Conservation (phyloP, 1,284 basidiomycete species). For the Ceratobasidium sp. region DNA sequence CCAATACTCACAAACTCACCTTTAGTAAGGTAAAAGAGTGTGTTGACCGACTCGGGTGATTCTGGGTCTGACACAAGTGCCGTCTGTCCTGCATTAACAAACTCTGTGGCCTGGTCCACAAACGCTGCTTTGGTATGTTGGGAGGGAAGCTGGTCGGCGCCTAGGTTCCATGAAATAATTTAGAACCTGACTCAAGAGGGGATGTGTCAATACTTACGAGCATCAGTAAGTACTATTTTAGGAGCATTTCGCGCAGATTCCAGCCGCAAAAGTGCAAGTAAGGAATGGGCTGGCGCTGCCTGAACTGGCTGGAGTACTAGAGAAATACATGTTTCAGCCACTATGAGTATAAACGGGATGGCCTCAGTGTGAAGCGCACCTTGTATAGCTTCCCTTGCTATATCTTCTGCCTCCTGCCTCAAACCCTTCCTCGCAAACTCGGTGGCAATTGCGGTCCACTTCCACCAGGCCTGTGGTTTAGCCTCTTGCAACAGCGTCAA, state of each 20-base stretch:
- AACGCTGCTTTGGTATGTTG: constrained; percentile 76
- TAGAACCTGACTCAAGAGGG: constrained; percentile 27
- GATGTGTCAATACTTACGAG: constrained; percentile 64
- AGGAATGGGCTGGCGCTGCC: constrained; percentile 70
- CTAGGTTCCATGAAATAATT: constrained; percentile 56
- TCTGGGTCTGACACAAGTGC: constrained; percentile 64
- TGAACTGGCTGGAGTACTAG: constrained; percentile 32
- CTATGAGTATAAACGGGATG: background rate
- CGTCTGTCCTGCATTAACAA: constrained; percentile 72
- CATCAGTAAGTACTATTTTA: constrained; percentile 74
- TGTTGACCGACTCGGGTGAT: constrained; percentile 53
- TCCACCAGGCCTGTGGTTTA: constrained; percentile 55
- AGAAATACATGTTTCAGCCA: constrained; percentile 53
- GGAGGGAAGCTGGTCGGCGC: constrained; percentile 70
- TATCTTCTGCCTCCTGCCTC: constrained; percentile 51
- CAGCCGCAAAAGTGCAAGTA: constrained; percentile 85
- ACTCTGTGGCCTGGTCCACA: constrained; percentile 72
- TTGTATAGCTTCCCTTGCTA: constrained; percentile 53
- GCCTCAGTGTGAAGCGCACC: constrained; percentile 46
- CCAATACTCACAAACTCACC: constrained; percentile 57
- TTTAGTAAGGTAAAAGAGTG: constrained; percentile 72
- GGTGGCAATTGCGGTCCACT: constrained; percentile 52
- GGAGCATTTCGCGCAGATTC: constrained; percentile 82
- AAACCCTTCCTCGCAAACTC: constrained; percentile 55
- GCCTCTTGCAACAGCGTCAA: constrained; percentile 54